Base-by-base conservation (phyloP, 1,139 yeast genomes). In the Suhomyces coccinellae region DNA sequence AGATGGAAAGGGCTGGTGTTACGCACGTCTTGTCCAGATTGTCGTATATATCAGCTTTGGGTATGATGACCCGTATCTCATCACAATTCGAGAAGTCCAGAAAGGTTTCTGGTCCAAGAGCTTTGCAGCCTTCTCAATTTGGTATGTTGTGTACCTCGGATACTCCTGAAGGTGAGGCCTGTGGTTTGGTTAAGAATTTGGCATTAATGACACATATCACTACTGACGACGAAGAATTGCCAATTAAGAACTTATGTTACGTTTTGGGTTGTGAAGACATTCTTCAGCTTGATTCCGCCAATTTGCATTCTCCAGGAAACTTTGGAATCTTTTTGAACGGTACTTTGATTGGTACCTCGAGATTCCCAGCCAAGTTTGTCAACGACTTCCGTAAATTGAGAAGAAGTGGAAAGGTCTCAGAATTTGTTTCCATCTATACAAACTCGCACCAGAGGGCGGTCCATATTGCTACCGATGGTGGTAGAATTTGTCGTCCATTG, bases 141-240 rank as follows among this genome's bases (percentile, higher is more conserved):
- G 99, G 99, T 62, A 93, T 93, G 98, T 76, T 93, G 51, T 93
- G 99, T 77, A 90, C 99, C 7, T 88, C 98, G 0, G 99, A 93
- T 79, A 93, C 99, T 0, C 99, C 99, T 3, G 99, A 93, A 79
- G 99, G 99, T 76, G 99, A 95, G 66, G 99, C 99, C 1, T 93
- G 99, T 82, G 99, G 99, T 59, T 79, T 93, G 65, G 99, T 93
- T 30, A 93, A 93, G 67, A 93, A 93, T 62, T 75, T 93, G 65
- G 99, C 99, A 2, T 77, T 93, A 45, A 93, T 93, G 99, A 93
- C 99, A 13, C 99, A 93, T 68, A 95, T 93, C 59, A 93, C 99
- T 9, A 91, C 99, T 3, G 99, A 93, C 66, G 98, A 89, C 57
- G 99, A 93, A 65, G 98, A 93, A 62, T 87, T 77, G 14, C 98